Evolutionary conservation across 2,329 filamentous ascomycete genomes (phyloP), one percentile per base, ranked within the genome.

Genomic region (Teratosphaeria destructans): DNA sequence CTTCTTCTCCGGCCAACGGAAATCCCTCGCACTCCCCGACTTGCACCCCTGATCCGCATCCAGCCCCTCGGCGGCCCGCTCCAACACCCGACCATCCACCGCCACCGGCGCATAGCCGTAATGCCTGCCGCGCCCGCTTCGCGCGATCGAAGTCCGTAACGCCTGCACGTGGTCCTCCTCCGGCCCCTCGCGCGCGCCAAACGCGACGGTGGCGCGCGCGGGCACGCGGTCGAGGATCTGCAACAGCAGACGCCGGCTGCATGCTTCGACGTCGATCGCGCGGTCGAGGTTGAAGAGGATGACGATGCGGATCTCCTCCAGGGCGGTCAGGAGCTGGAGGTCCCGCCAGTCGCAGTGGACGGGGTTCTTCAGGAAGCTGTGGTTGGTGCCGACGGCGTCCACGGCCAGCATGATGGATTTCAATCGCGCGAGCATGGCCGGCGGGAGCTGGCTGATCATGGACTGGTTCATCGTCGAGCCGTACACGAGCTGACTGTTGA

Each of bases 211-310:
- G 54, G 62, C 63, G 8, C 57, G 34, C 7, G 54, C 57, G 12
- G 63, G 63, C n/a, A 65, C 55, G 23, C 63, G 62, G 53, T 65
- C 65, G 73, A 63, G 59, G 49, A 64, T 59, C 14, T 64, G 59
- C 16, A 47, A 49, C 5, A 66, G 59, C 19, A 66, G 57, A 19
- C 52, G 35, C 16, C 54, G 47, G 57, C 59, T 57, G 19, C 60
- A 52, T 12, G 35, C 26, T 8, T 54, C 55, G 23, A 39, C 35
- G 2, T 57, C 60, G 62, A 52, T 61, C 61, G 16, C 63, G 59
- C 1, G 62, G 29, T 32, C 52, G 19, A 19, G 43, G 19, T 49
- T 19, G 8, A 49, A 23, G 6, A 49, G n/a, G 6, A 49, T 49
- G n/a, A 49, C 43, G 23, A 49, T 49, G 1, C 43, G 43, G 5